Evolutionary conservation across 345 rosid genomes (phyloP).

Genomic region (Nasturtium officinale): DNA sequence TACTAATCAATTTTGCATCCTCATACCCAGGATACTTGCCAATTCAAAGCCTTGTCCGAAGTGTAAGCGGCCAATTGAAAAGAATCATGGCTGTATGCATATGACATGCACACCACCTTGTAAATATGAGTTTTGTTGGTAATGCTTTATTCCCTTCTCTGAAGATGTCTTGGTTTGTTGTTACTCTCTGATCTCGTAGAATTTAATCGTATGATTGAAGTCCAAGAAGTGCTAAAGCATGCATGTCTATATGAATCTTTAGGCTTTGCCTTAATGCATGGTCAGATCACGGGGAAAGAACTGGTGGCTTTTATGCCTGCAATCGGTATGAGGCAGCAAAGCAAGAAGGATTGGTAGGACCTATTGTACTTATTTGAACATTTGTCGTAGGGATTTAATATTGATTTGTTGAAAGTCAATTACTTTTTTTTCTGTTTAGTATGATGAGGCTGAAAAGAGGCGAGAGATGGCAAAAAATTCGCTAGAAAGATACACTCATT

Average conservation of each 20-base stretch:
- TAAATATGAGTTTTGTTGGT: constrained; percentile 48
- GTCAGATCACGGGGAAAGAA: constrained; percentile 46
- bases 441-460: constrained; percentile 43
- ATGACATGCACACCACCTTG: constrained; percentile 48
- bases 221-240: constrained; percentile 14
- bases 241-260: constrained; percentile 21
- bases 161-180: constrained; percentile 20
- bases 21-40: constrained; percentile 40
- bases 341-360: constrained; percentile 84
- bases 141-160: constrained; percentile 20
- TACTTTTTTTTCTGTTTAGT: constrained; percentile 19
- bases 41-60: constrained; percentile 48
- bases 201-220: constrained; percentile 15
- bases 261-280: constrained; percentile 46
- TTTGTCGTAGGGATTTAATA: constrained; percentile 8
- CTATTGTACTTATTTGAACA: constrained; percentile 28
- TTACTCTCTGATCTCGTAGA: constrained; percentile 13
- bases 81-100: constrained; percentile 46
- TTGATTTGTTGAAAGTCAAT: constrained; percentile 17
- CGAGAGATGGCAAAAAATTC: constrained; percentile 46
- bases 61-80: constrained; percentile 48
- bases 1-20: constrained; percentile 20
- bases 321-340: constrained; percentile 70
- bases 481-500: constrained; percentile 46
- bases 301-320: constrained; percentile 49